Evolutionary conservation across 768 basidiomycete genomes (phyloP), one percentile per base, ranked within the genome.

Genomic region (Astraeus odoratus): DNA sequence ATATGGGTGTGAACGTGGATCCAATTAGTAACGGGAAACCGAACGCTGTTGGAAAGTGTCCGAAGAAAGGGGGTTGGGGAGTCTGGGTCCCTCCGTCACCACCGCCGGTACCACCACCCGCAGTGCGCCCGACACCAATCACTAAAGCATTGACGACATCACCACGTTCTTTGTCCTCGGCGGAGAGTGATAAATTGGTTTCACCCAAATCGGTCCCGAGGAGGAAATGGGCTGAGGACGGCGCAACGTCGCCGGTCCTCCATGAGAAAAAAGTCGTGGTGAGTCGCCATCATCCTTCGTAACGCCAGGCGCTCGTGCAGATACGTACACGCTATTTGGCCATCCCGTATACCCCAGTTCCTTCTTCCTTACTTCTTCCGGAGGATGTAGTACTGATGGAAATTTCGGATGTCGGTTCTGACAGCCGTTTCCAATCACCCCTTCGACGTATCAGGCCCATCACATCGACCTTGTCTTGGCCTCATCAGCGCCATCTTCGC

Each of bases 251-350:
- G 13, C 39, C 18, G 18, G 3, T 10, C 8, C 5, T 3, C 12
- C 25, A 41, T 5, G 39, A 41, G 39, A 41, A 41, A 29, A 41
- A 41, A 22, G 3, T 25, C 26, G 24, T 41, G 39, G 39, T 41
- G 27, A 29, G 39, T 30, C 19, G 2, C 22, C 8, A 16, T 38
- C 13, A 38, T 22, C 15, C 13, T 24, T 38, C 20, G 16, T 13
- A 7, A 7, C 37, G 23, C 13, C 20, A 8, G 19, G n/a, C 26
- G 10, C 29, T 29, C 25, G 16, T 29, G n/a, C n/a, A 20, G 26
- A 9, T 20, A 4, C 26, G 26, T 8, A 16, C 26, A 4, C 25
- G 8, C 1, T 27, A 27, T 15, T 27, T 16, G 24, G 8, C 39
- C 20, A 16, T 27, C 15, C 26, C 16, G 9, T 41, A 16, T 18